A percentile compares a stretch with the other conserved stretches of the same genome.
Conservation (phyloP, 176 grass and related monocot genomes). For the Olyra latifolia region DNA sequence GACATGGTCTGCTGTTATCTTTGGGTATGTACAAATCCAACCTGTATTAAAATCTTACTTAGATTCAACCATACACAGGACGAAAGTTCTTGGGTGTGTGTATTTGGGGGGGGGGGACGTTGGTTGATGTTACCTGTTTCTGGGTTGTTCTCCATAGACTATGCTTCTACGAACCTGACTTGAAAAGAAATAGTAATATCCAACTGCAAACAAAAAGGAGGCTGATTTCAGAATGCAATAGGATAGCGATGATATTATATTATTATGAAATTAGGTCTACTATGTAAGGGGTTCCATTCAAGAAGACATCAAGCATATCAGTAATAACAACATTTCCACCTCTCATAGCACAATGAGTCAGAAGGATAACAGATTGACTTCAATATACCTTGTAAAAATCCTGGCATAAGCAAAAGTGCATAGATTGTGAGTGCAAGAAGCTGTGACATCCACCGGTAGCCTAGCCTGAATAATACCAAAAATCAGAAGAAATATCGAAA, state of each 20-base stretch:
- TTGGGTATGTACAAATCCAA: slow-evolving; percentile 93
- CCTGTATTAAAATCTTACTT: slow-evolving; percentile 39
- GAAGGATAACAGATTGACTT: background rate
- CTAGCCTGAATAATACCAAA: slow-evolving; percentile 64
- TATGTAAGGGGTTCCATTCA: slow-evolving; percentile 10
- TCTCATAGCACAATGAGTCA: background rate
- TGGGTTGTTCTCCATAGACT: slow-evolving; percentile 89
- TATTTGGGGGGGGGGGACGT: background rate
- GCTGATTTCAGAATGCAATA: slow-evolving; percentile 16
- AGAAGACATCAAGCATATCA: slow-evolving; percentile 14
- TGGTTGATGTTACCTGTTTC: slow-evolving; percentile 68
- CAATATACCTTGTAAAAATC: slow-evolving; percentile 81
- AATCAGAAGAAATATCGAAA: background rate
- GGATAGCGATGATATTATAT: background rate
- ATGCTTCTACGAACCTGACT: slow-evolving; percentile 87
- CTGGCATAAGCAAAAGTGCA: slow-evolving; percentile 91
- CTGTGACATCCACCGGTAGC: slow-evolving; percentile 85
- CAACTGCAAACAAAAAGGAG: slow-evolving; percentile 58
- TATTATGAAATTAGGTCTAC: background rate
- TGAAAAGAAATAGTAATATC: slow-evolving; percentile 98
- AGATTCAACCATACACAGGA: slow-evolving; percentile 13
- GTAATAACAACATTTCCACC: slow-evolving; percentile 10
- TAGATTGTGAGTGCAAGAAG: slow-evolving; percentile 81
- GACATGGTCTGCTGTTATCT: slow-evolving; percentile 56
- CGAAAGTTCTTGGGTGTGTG: background rate